Conservation (phyloP, 768 basidiomycete species). For the Sporobolomyces roseus region DNA sequence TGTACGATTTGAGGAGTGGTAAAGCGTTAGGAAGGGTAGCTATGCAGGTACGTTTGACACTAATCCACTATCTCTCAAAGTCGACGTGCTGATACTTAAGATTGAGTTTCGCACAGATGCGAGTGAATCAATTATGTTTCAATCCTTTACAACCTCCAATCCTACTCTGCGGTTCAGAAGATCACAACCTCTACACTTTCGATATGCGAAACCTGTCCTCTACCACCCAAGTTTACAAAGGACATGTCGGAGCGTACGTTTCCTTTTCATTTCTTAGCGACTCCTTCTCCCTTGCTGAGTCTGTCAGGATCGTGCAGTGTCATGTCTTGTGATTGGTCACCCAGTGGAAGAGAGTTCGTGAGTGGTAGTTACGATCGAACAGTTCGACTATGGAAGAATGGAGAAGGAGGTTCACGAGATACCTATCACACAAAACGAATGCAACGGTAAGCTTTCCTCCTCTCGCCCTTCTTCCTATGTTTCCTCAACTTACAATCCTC, state of each 20-base stretch:
- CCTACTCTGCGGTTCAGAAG: conserved; percentile 91
- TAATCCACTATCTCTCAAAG: background rate
- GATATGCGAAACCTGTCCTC: conserved; percentile 78
- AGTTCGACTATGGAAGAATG: conserved; percentile 85
- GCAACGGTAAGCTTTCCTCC: conserved; percentile 65
- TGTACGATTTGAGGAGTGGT: conserved; percentile 94
- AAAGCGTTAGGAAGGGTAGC: conserved; percentile 87
- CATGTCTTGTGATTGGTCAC: conserved; percentile 95
- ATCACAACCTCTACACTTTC: conserved; percentile 97
- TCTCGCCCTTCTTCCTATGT: background rate
- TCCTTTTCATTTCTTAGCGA: background rate
- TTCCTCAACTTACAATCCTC: background rate
- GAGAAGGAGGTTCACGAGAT: conserved; percentile 72
- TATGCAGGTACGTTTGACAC: conserved; percentile 64
- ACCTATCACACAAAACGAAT: conserved; percentile 98
- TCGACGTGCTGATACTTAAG: background rate
- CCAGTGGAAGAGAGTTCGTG: conserved; percentile 91
- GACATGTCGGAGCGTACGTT: conserved; percentile 63
- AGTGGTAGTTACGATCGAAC: conserved; percentile 96
- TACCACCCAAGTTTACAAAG: conserved; percentile 92
- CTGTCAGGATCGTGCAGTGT: conserved; percentile 54
- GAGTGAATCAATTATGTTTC: conserved; percentile 84
- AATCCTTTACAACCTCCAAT: conserved; percentile 92
- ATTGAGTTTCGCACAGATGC: conserved; percentile 58
- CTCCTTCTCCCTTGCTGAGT: background rate